These are phyloP conservation scores for Citrus cavaleriei DNA, from an alignment of 345 rosid genomes.

Conservation along the genomic window DNA sequence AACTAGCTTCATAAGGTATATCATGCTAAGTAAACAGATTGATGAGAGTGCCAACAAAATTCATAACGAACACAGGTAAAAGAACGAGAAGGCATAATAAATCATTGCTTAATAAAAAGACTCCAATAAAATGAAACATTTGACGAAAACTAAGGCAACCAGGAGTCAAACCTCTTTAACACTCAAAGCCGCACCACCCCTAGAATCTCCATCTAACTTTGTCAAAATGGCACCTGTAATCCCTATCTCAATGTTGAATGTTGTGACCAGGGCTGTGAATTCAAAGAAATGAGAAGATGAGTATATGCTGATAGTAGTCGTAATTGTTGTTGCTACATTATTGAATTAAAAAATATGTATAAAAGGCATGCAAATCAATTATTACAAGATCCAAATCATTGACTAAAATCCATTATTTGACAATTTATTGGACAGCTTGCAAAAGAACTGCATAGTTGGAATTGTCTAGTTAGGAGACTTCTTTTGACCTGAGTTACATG, in stretches of 20 bases:
- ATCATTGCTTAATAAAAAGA: not conserved
- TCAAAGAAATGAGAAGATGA: conserved; percentile 1
- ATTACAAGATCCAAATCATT: not conserved
- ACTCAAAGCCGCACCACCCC: conserved; percentile 99
- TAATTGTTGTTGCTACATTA: not conserved
- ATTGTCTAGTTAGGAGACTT: not conserved
- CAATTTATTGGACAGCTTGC: not conserved
- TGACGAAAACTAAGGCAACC: not conserved
- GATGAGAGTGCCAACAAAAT: not conserved
- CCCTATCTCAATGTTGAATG: conserved; percentile 96
- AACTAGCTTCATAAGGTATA: not conserved
- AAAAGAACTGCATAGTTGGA: not conserved
- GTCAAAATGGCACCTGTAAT: conserved; percentile 99
- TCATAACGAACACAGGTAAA: not conserved
- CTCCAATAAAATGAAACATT: not conserved
- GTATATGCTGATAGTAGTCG: not conserved
- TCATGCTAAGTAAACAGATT: not conserved
- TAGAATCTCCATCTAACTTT: conserved; percentile 96
- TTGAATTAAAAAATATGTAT: not conserved
- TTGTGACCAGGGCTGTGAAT: conserved; percentile 80
- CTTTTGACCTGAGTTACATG: not conserved
- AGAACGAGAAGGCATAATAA: not conserved
- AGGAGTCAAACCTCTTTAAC: conserved; percentile 78
- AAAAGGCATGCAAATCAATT: not conserved
- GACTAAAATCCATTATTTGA: not conserved